Conservation (phyloP, 1,284 basidiomycete species). For the Microbotryum intermedium region DNA sequence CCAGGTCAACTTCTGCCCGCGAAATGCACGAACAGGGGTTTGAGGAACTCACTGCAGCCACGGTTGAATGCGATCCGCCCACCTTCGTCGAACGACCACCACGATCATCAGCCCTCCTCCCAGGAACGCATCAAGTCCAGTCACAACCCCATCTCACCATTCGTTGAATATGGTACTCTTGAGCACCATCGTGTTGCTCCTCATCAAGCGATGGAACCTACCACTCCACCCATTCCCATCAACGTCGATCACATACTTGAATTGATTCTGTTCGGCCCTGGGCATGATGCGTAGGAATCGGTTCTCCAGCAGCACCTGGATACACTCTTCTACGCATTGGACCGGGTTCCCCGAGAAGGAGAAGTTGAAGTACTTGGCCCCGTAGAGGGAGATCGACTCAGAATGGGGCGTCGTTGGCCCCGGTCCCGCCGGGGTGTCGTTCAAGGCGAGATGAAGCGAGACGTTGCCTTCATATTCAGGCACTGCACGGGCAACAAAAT, state of each 20-base stretch:
- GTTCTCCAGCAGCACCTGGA: conserved; percentile 1
- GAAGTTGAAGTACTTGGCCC: conserved; percentile 15
- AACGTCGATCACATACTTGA: conserved; percentile 36
- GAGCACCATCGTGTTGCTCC: conserved; percentile 47
- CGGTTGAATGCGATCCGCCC: conserved; percentile 26
- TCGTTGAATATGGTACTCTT: conserved; percentile 58
- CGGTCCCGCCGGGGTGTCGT: background rate
- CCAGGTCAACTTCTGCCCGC: background rate
- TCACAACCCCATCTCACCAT: no score
- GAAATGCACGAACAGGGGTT: background rate
- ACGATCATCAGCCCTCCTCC: conserved; percentile 15
- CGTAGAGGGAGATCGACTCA: conserved; percentile 4
- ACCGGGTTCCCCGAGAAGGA: conserved; percentile 10
- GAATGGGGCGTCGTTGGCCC: conserved; percentile 1
- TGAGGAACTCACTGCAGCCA: conserved; percentile 27
- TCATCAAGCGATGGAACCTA: conserved; percentile 28
- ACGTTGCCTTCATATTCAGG: conserved; percentile 6
- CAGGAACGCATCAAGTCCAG: conserved; percentile 5
- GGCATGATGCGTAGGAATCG: background rate
- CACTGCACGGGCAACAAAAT: background rate
- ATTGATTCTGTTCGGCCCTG: conserved; percentile 23
- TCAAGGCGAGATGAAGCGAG: conserved; percentile 6
- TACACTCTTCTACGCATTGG: conserved; percentile 10
- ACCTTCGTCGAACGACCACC: conserved; percentile 52
- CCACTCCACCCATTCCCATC: conserved; percentile 34